A percentile compares a stretch with the other conserved stretches of the same genome.
phyloP scores from a whole-genome alignment of 768 basidiomycete species.

The Podaxis mareebaensis region DNA sequence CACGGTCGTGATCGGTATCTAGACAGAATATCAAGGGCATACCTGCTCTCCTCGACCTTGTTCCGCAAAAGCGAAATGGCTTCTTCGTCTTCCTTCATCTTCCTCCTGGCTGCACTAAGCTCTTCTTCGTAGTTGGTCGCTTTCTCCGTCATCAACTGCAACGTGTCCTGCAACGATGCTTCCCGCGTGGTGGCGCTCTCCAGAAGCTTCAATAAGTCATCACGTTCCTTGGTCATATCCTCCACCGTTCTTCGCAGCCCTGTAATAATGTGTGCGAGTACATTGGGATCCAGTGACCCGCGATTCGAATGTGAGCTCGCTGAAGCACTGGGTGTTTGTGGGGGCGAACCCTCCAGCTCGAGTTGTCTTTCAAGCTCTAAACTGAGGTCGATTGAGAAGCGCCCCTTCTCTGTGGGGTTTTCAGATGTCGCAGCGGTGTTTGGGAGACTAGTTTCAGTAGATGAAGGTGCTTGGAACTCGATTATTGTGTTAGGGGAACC shows the following conservation, averaged over 20 bases:
- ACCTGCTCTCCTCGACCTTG: conserved; percentile 92
- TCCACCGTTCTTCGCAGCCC: conserved; percentile 67
- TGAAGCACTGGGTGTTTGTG: conserved; percentile 35
- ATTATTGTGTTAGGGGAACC: not conserved
- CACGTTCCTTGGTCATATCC: conserved; percentile 69
- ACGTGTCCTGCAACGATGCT: conserved; percentile 60
- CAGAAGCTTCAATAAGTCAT: conserved; percentile 59
- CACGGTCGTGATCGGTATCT: conserved; percentile 6
- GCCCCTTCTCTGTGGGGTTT: conserved; percentile 27
- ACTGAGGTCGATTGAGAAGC: conserved; percentile 73
- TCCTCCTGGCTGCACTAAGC: conserved; percentile 48
- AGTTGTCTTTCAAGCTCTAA: conserved; percentile 81
- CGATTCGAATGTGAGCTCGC: conserved; percentile 23
- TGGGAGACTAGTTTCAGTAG: not conserved
- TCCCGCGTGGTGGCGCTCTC: conserved; percentile 52
- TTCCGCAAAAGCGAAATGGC: conserved; percentile 71
- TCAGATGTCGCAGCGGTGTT: not conserved
- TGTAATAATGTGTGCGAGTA: conserved; percentile 75
- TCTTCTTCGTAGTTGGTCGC: conserved; percentile 59
- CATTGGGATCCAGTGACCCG: conserved; percentile 68
- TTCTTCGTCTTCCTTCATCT: conserved; percentile 72
- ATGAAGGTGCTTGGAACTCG: not conserved
- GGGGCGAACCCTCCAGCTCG: conserved; percentile 60
- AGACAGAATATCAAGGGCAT: conserved; percentile 22
- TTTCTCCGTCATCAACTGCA: conserved; percentile 67